Evolutionary conservation across 306 rosid species (phyloP).

Genomic region (Trifolium repens): DNA sequence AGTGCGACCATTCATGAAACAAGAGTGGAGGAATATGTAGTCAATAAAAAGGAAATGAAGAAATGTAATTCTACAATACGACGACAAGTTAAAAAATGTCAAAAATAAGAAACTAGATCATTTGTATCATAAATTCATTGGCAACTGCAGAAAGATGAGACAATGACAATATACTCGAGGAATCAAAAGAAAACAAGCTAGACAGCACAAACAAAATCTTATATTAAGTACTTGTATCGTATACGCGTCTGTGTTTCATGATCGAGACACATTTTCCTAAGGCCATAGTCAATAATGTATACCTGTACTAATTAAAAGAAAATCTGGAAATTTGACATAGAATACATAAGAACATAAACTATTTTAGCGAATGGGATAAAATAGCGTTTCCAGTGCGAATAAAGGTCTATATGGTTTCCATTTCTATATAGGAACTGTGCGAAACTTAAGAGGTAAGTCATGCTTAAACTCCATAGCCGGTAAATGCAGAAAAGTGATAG

Average conservation of each 20-base stretch:
- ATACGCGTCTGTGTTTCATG: conserved; percentile 95
- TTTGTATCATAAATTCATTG: not conserved
- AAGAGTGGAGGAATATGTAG: conserved; percentile 1
- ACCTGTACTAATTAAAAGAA: conserved; percentile 58
- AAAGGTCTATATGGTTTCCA: too few relatives aligned
- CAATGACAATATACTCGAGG: not conserved
- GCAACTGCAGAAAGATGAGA: too few relatives aligned
- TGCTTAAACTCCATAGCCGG: conserved; percentile 1
- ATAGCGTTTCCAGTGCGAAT: too few relatives aligned
- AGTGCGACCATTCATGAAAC: conserved; percentile 21
- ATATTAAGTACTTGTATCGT: conserved; percentile 76
- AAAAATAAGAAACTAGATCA: conserved; percentile 5
- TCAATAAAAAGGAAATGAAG: conserved; percentile 17
- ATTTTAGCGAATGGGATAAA: too few relatives aligned
- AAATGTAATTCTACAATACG: conserved; percentile 17
- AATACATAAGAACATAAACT: too few relatives aligned
- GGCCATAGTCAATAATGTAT: conserved; percentile 94
- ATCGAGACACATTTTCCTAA: conserved; percentile 84
- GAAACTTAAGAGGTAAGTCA: not conserved
- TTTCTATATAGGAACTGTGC: too few relatives aligned
- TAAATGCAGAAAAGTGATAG: conserved; percentile 9
- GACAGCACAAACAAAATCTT: conserved; percentile 27
- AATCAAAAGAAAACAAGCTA: not conserved
- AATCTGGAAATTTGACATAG: conserved; percentile 25
- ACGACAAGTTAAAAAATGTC: not conserved